Conservation (phyloP, 805 yeast species). For the Yarrowia bubula region DNA sequence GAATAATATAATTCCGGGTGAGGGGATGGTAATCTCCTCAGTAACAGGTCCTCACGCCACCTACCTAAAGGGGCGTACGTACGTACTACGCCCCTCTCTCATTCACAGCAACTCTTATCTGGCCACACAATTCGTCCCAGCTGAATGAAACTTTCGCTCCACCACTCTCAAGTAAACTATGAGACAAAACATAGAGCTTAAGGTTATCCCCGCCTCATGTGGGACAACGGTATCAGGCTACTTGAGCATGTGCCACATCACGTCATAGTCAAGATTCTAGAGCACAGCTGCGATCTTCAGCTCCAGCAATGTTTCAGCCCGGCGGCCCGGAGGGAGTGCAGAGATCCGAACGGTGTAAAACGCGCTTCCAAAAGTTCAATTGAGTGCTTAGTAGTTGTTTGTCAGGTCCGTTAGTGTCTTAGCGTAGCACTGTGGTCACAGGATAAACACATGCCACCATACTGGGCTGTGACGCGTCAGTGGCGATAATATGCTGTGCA, state of each 20-base stretch:
- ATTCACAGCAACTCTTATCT: background rate
- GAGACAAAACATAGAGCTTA: slow-evolving; percentile 19
- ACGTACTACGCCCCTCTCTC: background rate
- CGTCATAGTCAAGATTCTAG: background rate
- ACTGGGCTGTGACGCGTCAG: no score
- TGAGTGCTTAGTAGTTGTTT: no score
- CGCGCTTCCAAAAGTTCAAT: no score
- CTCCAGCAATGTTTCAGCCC: background rate
- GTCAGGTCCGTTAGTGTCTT: background rate
- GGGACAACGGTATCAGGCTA: slow-evolving; percentile 16
- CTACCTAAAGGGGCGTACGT: background rate
- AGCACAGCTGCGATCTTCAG: background rate
- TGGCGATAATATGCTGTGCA: background rate
- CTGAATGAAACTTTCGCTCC: background rate
- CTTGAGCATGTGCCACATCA: slow-evolving; percentile 19
- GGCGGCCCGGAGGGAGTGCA: no score
- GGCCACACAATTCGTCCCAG: background rate
- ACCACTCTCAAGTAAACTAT: slow-evolving; percentile 13
- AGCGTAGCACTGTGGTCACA: background rate
- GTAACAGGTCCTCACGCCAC: background rate
- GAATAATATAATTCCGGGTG: background rate
- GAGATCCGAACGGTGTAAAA: no score
- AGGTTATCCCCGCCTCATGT: slow-evolving; percentile 23
- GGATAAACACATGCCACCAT: no score
- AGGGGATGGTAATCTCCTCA: background rate